Conservation (phyloP, 2,329 filamentous ascomycete genomes). For the Aschersonia sp. region DNA sequence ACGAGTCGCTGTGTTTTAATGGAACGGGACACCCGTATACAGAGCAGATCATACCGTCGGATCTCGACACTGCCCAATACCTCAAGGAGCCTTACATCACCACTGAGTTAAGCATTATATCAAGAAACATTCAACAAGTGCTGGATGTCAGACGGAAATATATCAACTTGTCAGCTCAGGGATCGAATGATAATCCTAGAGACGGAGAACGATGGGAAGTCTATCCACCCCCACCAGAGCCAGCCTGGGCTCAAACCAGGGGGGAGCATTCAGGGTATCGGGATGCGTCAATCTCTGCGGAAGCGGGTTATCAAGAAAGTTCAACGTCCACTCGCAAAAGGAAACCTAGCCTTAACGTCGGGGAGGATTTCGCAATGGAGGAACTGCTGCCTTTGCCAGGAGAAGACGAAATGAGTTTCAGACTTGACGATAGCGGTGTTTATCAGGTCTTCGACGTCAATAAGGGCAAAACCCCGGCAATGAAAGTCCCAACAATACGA, state of each 20-base stretch:
- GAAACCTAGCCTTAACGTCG: slow-evolving; percentile 82
- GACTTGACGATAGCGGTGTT: slow-evolving; percentile 70
- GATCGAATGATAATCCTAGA: slow-evolving; percentile 72
- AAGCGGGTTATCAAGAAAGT: slow-evolving; percentile 1
- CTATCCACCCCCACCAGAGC: slow-evolving; percentile 83
- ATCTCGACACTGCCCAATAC: slow-evolving; percentile 51
- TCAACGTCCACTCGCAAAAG: slow-evolving; percentile 39
- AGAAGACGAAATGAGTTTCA: slow-evolving; percentile 57
- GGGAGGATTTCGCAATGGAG: slow-evolving; percentile 77
- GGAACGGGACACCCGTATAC: slow-evolving; percentile 21
- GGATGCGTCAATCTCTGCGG: background rate
- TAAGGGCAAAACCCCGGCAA: slow-evolving; percentile 50
- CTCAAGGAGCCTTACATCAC: slow-evolving; percentile 68
- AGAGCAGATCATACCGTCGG: slow-evolving; percentile 28
- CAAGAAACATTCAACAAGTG: slow-evolving; percentile 81
- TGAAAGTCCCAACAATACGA: slow-evolving; percentile 78
- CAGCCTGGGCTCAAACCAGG: slow-evolving; percentile 51
- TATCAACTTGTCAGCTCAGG: slow-evolving; percentile 71
- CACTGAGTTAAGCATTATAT: slow-evolving; percentile 72
- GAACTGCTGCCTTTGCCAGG: slow-evolving; percentile 64
- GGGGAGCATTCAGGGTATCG: slow-evolving; percentile 8
- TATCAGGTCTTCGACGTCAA: slow-evolving; percentile 80
- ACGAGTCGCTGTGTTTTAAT: too few relatives aligned
- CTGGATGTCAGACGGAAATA: slow-evolving; percentile 81
- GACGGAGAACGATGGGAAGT: slow-evolving; percentile 74